These are phyloP conservation scores for Hygrophorus russula DNA, from an alignment of 768 basidiomycete genomes.

Conservation along the genomic window DNA sequence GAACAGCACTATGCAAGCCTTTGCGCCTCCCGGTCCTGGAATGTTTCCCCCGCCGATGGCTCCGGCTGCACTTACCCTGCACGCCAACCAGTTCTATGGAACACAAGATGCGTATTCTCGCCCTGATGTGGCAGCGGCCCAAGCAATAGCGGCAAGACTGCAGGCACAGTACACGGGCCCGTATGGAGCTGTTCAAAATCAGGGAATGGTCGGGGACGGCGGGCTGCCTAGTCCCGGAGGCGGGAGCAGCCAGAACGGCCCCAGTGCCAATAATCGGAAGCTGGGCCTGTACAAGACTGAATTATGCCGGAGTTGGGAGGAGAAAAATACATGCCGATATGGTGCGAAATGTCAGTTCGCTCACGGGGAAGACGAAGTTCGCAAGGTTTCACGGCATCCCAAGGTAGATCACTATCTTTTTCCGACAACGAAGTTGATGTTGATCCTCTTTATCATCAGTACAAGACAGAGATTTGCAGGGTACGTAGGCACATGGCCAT, in stretches of 20 bases:
- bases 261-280: slow-evolving; percentile 88
- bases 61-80: slow-evolving; percentile 42
- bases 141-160: slow-evolving; percentile 50
- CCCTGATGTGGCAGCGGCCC: slow-evolving; percentile 40
- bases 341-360: slow-evolving; percentile 89
- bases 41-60: slow-evolving; percentile 45
- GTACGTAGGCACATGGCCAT: slow-evolving; percentile 28
- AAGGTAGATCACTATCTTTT: slow-evolving; percentile 42
- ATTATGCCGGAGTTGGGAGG: slow-evolving; percentile 85
- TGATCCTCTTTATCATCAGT: slow-evolving; percentile 32
- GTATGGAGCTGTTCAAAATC: slow-evolving; percentile 27
- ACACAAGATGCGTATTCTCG: slow-evolving; percentile 45
- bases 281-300: slow-evolving; percentile 87
- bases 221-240: slow-evolving; percentile 32
- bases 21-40: slow-evolving; percentile 26
- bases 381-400: slow-evolving; percentile 77
- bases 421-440: slow-evolving; percentile 6
- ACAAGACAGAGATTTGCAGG: slow-evolving; percentile 91
- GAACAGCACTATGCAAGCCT: slow-evolving; percentile 44
- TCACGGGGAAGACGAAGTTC: slow-evolving; percentile 82
- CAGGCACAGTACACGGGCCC: slow-evolving; percentile 53
- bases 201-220: slow-evolving; percentile 19
- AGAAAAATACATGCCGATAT: slow-evolving; percentile 80
- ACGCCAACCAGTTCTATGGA: slow-evolving; percentile 60
- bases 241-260: slow-evolving; percentile 42